Evolutionary conservation across 495 filamentous ascomycete genomes (phyloP), one percentile per base, ranked within the genome.

Genomic region (Aspergillus steynii): DNA sequence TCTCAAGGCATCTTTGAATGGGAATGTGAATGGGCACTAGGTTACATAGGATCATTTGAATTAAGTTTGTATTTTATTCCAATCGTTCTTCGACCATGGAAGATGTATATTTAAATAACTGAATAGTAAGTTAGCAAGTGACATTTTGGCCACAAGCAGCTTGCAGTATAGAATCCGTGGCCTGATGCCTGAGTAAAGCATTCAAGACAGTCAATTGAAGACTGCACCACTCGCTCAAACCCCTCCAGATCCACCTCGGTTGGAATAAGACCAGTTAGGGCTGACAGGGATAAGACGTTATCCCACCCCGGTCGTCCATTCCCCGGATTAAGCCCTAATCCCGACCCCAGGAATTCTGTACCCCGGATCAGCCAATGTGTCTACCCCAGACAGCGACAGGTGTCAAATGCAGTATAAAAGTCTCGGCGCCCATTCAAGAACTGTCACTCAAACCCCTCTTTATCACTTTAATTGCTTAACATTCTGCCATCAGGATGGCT

Each of bases 331-430:
- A 49, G 47, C 15, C 4, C n/a, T 8, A 49, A 49, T 49, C 15
- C 47, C 47, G 47, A n/a, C 47, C 47, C 47, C 47, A 49, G 47
- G 15, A 14, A 49, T 34, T 34, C 1, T 8, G 10, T 49, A 49
- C 47, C 47, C 47, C 47, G 7, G 47, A 49, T 49, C 26, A 49
- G 47, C 47, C 7, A 27, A 49, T 49, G 15, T 14, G 31, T 34
- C 31, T 34, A 34, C 31, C 47, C 47, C 47, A 49, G 47, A 49
- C 26, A 8, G 7, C 14, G 26, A 34, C 31, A 34, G 6, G 31
- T 34, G 47, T n/a, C 47, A 34, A 34, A 49, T 49, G 10, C 26
- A 49, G 47, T 49, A 49, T 49, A 49, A 49, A 49, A 34, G 31
- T 34, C 5, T 34, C 3, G 5, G 47, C 7, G 3, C n/a, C 47